These are phyloP conservation scores for Leccinum subatratum DNA, from an alignment of 1,284 basidiomycete species.

Conservation along the genomic window DNA sequence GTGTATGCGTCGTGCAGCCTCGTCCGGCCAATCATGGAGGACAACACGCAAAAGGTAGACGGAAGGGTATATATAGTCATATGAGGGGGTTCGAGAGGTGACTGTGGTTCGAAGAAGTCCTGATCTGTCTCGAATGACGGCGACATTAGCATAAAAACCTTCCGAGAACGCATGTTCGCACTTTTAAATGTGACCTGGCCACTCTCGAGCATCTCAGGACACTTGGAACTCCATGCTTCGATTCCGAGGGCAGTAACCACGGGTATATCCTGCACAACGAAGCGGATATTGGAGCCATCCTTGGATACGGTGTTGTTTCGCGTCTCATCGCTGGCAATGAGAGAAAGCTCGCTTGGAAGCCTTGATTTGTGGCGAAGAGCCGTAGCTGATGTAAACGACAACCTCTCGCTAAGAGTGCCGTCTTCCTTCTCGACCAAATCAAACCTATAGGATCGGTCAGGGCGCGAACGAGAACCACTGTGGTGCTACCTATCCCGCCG, in stretches of 20 bases:
- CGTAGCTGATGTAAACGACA: background rate
- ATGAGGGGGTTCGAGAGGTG: constrained; percentile 29
- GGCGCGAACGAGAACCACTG: constrained; percentile 58
- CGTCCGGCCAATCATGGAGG: constrained; percentile 72
- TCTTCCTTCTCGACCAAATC: constrained; percentile 7
- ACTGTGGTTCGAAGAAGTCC: constrained; percentile 68
- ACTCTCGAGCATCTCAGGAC: constrained; percentile 55
- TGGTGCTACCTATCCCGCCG: constrained; percentile 70
- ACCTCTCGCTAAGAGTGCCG: background rate
- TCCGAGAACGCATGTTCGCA: constrained; percentile 20
- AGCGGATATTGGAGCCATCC: constrained; percentile 27
- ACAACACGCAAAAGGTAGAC: constrained; percentile 67
- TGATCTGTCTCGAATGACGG: constrained; percentile 41
- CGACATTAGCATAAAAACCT: background rate
- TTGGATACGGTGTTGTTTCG: background rate
- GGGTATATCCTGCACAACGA: constrained; percentile 66
- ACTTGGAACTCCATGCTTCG: constrained; percentile 59
- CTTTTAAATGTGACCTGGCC: constrained; percentile 58
- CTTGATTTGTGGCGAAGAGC: constrained; percentile 1
- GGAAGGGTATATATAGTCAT: constrained; percentile 42
- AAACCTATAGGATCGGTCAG: constrained; percentile 31
- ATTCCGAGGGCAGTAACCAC: constrained; percentile 60
- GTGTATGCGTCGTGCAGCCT: constrained; percentile 48
- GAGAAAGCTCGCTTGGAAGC: constrained; percentile 5
- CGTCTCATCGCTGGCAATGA: constrained; percentile 2